phyloP scores from a whole-genome alignment of 306 rosid species.

The Casuarina cunninghamiana region DNA sequence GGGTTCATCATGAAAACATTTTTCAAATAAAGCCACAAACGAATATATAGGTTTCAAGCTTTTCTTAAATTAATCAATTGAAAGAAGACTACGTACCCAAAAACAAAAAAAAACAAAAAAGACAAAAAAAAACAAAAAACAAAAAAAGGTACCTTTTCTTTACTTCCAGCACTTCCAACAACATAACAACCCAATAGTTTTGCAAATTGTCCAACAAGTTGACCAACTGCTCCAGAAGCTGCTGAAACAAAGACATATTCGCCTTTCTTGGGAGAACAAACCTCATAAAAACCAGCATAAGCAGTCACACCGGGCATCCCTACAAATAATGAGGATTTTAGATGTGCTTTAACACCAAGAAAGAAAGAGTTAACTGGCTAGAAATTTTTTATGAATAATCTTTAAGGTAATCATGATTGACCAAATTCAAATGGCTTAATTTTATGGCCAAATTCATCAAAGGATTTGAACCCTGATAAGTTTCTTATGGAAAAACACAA shows the following conservation, averaged over 20 bases:
- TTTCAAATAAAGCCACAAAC: too few species aligned
- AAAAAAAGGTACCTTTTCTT: neutral
- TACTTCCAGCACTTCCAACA: slow-evolving; percentile 11
- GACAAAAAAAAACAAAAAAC: too few species aligned
- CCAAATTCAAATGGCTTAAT: too few species aligned
- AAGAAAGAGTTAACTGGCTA: too few species aligned
- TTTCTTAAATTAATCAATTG: neutral
- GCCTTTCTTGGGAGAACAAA: slow-evolving; percentile 20
- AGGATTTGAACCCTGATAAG: too few species aligned
- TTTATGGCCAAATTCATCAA: too few species aligned
- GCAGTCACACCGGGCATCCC: slow-evolving; percentile 28
- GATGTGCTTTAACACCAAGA: too few species aligned
- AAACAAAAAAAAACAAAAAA: neutral
- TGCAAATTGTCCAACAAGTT: slow-evolving; percentile 17
- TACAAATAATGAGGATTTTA: neutral
- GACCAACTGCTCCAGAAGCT: slow-evolving; percentile 11
- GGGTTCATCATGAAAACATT: too few species aligned
- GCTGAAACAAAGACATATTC: slow-evolving; percentile 22
- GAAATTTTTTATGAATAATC: too few species aligned
- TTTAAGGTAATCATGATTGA: neutral
- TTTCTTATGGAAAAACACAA: too few species aligned
- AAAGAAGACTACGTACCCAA: neutral
- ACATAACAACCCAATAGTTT: neutral
- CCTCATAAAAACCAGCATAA: slow-evolving; percentile 14
- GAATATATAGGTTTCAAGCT: too few species aligned